These are phyloP conservation scores for Solanum hybrid DNA, from an alignment of 305 asterid species.

Conservation along the genomic window DNA sequence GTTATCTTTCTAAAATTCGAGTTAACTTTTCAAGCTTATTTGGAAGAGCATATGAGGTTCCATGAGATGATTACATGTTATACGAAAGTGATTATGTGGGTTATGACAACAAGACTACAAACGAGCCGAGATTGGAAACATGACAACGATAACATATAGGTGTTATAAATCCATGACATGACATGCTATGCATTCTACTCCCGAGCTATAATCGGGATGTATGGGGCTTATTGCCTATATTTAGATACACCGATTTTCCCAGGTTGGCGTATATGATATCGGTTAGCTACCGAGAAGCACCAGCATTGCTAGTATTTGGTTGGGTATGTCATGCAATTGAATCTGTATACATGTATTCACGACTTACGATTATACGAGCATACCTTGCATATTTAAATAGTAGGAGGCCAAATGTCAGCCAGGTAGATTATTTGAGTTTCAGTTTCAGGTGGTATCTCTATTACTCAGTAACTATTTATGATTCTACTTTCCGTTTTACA, in stretches of 20 bases:
- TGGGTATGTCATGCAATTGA: too few relatives aligned
- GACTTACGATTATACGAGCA: too few relatives aligned
- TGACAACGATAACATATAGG: background rate
- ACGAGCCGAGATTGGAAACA: background rate
- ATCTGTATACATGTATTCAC: too few relatives aligned
- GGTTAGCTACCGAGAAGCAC: background rate
- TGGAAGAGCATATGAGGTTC: background rate
- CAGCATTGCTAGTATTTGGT: background rate
- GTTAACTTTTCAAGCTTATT: background rate
- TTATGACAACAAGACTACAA: too few relatives aligned
- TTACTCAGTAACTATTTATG: too few relatives aligned
- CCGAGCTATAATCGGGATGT: background rate
- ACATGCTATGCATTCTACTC: background rate
- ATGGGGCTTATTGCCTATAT: background rate
- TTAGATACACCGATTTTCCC: background rate
- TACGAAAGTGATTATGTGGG: background rate
- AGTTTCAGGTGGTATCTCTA: background rate
- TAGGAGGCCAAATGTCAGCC: too few relatives aligned
- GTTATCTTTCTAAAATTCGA: too few relatives aligned
- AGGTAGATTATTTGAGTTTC: too few relatives aligned
- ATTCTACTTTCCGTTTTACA: background rate
- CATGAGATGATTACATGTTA: background rate
- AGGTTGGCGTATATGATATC: background rate
- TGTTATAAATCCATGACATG: too few relatives aligned
- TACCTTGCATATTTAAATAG: too few relatives aligned